phyloP scores from a whole-genome alignment of 352 stramenopile genomes.

The Blastocystis sp. region DNA sequence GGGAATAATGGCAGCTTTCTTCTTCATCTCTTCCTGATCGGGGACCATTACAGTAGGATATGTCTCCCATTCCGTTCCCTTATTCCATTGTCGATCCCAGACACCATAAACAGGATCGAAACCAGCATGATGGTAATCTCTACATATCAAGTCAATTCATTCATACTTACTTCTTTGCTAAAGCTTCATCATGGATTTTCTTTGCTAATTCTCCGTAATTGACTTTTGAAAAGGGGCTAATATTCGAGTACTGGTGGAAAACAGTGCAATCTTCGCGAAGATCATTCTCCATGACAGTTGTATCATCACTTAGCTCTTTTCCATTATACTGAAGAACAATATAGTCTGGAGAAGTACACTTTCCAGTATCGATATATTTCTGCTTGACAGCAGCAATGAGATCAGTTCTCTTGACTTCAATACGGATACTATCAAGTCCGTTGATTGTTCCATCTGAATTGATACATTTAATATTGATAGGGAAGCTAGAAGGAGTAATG shows the following conservation, averaged over 20 bases:
- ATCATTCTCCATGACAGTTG: conserved; percentile 67
- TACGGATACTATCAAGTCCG: conserved; percentile 26
- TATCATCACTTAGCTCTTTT: conserved; percentile 64
- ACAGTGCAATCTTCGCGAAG: conserved; percentile 40
- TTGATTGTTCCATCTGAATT: conserved; percentile 48
- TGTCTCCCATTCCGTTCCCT: conserved; percentile 47
- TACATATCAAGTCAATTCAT: not conserved
- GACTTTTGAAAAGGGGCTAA: conserved; percentile 35
- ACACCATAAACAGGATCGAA: conserved; percentile 14
- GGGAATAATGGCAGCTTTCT: conserved; percentile 21
- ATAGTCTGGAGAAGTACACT: conserved; percentile 44
- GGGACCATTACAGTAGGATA: conserved; percentile 59
- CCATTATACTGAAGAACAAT: conserved; percentile 67
- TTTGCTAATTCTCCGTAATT: conserved; percentile 63
- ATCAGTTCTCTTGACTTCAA: conserved; percentile 60
- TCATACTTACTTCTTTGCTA: conserved; percentile 62
- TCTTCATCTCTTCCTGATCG: conserved; percentile 26
- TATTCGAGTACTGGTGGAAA: conserved; percentile 61
- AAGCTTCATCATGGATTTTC: conserved; percentile 47
- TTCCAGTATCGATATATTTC: conserved; percentile 62
- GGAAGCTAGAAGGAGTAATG: conserved; percentile 7
- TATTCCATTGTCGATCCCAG: conserved; percentile 60
- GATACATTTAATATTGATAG: conserved; percentile 58
- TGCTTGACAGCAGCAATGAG: conserved; percentile 46
- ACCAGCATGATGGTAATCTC: conserved; percentile 47